Evolutionary conservation across 2,329 filamentous ascomycete species (phyloP).

Genomic region (Amesomyces nigricolor): DNA sequence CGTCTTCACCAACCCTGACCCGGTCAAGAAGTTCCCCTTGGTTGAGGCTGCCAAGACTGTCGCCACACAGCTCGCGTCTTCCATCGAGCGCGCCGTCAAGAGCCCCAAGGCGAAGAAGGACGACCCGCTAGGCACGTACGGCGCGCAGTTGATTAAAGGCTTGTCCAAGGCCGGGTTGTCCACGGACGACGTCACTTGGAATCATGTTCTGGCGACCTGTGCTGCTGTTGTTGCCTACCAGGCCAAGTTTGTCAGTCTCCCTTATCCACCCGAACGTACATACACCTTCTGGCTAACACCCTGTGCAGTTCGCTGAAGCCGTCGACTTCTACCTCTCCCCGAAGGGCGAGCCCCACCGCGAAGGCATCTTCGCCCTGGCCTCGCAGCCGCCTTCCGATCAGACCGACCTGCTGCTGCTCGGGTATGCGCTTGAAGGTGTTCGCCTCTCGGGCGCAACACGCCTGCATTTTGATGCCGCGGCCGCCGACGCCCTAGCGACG

Average conservation of each 20-base stretch:
- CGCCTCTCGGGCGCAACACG: slow-evolving; percentile 57
- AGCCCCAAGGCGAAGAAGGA: slow-evolving; percentile 46
- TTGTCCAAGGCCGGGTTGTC: slow-evolving; percentile 59
- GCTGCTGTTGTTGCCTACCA: slow-evolving; percentile 65
- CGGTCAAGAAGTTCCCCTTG: slow-evolving; percentile 60
- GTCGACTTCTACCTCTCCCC: slow-evolving; percentile 66
- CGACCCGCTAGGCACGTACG: slow-evolving; percentile 56
- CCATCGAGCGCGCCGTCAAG: slow-evolving; percentile 62
- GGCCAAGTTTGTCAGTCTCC: slow-evolving; percentile 52
- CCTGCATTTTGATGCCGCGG: slow-evolving; percentile 52
- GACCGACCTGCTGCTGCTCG: slow-evolving; percentile 58
- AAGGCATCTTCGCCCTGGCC: slow-evolving; percentile 57
- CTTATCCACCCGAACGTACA: not conserved
- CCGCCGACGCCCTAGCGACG: slow-evolving; percentile 41
- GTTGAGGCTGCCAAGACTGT: slow-evolving; percentile 53
- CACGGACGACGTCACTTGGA: slow-evolving; percentile 62
- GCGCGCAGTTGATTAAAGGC: slow-evolving; percentile 58
- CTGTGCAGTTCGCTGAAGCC: slow-evolving; percentile 58
- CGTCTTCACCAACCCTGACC: slow-evolving; percentile 62
- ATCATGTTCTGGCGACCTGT: slow-evolving; percentile 62
- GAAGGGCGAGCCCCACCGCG: slow-evolving; percentile 49
- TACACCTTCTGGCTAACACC: slow-evolving; percentile 7
- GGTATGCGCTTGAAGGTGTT: slow-evolving; percentile 67
- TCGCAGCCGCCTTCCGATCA: slow-evolving; percentile 48
- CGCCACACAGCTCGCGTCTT: slow-evolving; percentile 51